Conservation (phyloP, 2,329 filamentous ascomycete genomes). For the Didymella sp. region DNA sequence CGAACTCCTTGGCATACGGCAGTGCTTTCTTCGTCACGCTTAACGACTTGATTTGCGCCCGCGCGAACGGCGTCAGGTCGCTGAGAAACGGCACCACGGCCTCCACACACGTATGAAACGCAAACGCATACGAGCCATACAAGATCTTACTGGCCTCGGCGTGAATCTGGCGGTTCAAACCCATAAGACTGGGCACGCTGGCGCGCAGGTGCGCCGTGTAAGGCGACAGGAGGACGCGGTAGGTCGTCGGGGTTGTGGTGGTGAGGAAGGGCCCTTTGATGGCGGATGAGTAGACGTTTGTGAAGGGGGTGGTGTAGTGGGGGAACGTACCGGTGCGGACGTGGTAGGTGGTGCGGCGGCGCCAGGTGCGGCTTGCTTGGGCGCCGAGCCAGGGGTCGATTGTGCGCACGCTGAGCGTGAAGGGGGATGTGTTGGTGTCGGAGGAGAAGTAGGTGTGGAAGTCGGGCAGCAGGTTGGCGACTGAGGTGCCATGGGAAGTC, state of each 20-base stretch:
- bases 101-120: conserved; percentile 67
- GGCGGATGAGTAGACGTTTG: conserved; percentile 26
- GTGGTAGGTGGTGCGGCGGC: conserved; percentile 50
- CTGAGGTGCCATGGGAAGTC: conserved; percentile 37
- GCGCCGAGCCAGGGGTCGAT: conserved; percentile 50
- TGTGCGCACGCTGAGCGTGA: conserved; percentile 53
- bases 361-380: conserved; percentile 36
- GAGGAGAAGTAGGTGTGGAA: conserved; percentile 53
- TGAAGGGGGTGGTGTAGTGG: conserved; percentile 4
- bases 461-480: conserved; percentile 48
- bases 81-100: conserved; percentile 66
- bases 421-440: conserved; percentile 40
- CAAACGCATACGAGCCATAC: conserved; percentile 64
- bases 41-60: conserved; percentile 58
- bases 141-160: conserved; percentile 64
- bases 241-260: conserved; percentile 61
- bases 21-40: conserved; percentile 64
- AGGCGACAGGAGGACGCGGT: conserved; percentile 56
- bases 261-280: conserved; percentile 51
- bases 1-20: conserved; percentile 62
- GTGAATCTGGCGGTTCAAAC: conserved; percentile 53
- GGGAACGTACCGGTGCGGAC: conserved; percentile 41
- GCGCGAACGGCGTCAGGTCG: conserved; percentile 61
- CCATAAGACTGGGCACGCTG: conserved; percentile 41
- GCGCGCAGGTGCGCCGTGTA: conserved; percentile 56